Evolutionary conservation across 2,329 filamentous ascomycete species (phyloP).

Genomic region (Aspergillus quadricinctus): DNA sequence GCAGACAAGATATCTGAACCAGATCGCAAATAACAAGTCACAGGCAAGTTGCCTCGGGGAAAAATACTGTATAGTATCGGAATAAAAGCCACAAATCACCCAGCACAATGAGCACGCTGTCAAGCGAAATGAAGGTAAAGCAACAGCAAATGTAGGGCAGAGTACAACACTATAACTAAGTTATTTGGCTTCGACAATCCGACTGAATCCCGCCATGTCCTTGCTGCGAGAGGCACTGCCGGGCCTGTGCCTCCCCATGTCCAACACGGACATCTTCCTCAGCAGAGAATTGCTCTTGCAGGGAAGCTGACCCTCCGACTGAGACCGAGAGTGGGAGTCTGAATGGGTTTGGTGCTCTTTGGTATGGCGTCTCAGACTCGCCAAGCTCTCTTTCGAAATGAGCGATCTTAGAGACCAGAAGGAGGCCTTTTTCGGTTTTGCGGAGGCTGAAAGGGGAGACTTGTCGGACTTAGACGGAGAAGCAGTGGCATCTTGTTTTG

Average conservation of each 20-base stretch:
- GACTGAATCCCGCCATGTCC: slow-evolving; percentile 1
- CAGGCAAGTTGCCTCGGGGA: not conserved
- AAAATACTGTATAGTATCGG: not conserved
- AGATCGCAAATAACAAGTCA: not conserved
- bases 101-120: not conserved
- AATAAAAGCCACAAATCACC: not conserved
- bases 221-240: not conserved
- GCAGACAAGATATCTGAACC: not conserved
- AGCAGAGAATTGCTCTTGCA: slow-evolving; percentile 1
- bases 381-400: not conserved
- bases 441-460: not conserved
- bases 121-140: not conserved
- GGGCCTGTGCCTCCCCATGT: not conserved
- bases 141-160: not conserved
- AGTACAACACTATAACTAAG: not conserved
- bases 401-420: not conserved
- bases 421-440: not conserved
- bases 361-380: not conserved
- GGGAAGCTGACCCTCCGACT: not conserved
- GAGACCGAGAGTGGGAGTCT: not conserved
- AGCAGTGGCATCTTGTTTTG: not conserved
- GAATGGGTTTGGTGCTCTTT: not conserved
- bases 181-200: slow-evolving; percentile 2
- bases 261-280: slow-evolving; percentile 2
- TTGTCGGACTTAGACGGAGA: not conserved